Percentiles rank a stretch among this genome's conserved stretches.
Conservation (phyloP, 179 eudicot genomes). For the Carnegiea gigantea region DNA sequence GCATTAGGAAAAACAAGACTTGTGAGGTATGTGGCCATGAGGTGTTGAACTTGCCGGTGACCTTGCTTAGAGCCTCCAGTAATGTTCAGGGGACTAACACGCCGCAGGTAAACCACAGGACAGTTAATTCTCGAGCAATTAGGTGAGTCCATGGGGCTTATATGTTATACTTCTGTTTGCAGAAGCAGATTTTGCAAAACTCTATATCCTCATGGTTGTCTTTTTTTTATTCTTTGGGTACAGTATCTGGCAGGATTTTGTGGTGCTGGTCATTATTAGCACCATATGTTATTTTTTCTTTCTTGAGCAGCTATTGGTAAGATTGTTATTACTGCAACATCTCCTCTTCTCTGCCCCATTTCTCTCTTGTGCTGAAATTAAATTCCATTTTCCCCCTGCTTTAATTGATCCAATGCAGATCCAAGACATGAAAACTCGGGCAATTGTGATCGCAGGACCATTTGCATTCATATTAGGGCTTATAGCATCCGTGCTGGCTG, state of each 20-base stretch:
- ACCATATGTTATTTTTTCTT: constrained; percentile 91
- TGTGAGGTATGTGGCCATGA: constrained; percentile 92
- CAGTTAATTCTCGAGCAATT: constrained; percentile 32
- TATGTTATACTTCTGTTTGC: neutral
- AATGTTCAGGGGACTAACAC: constrained; percentile 37
- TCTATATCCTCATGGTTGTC: neutral
- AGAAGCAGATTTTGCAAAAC: neutral
- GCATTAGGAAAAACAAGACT: constrained; percentile 60
- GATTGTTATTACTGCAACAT: constrained; percentile 8
- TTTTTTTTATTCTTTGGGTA: neutral
- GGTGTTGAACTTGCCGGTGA: constrained; percentile 82
- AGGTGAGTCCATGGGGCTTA: constrained; percentile 38
- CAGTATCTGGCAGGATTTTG: constrained; percentile 92
- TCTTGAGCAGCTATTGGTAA: constrained; percentile 80
- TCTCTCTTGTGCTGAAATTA: neutral
- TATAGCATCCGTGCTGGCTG: constrained; percentile 67
- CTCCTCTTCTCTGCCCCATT: neutral
- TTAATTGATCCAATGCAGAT: constrained; percentile 38
- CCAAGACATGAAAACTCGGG: constrained; percentile 57
- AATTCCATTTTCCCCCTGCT: neutral
- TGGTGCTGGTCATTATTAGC: constrained; percentile 77
- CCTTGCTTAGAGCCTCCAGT: constrained; percentile 65
- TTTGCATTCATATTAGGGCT: constrained; percentile 71
- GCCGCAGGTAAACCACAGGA: constrained; percentile 37
- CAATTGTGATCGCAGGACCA: constrained; percentile 77